Base-by-base conservation (phyloP, 2,329 filamentous ascomycete species). In the Beauveria scarabaeidicola region DNA sequence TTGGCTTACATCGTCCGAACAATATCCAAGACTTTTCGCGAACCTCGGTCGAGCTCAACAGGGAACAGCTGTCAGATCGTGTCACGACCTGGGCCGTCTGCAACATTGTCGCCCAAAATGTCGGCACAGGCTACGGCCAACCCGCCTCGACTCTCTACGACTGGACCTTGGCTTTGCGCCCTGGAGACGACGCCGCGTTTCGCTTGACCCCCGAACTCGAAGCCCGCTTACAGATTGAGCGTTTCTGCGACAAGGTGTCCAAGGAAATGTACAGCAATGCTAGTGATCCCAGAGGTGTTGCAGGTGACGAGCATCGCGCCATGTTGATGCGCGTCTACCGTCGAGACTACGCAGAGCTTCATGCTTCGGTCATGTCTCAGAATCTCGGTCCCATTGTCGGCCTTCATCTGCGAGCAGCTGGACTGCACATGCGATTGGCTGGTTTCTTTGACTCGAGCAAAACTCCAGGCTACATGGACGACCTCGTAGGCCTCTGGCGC, bases 21-120 rank as follows among this genome's bases (percentile, higher is more conserved):
- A 86, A 92, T 70, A 89, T 89, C 48, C 88, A 92, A 70, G 90
- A 93, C 70, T 94, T 93, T 70, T 91, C 88, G 1, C 78, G 89
- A 53, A 86, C 89, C 29, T 87, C 84, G 2, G 79, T 90, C 36
- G 86, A 91, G 64, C 77, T 93, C 43, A 88, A 89, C 66, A 87
- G 87, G 66, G 89, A 92, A 68, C 89, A 92, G 66, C 82, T 92
- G 61, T 83, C 88, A 64, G 89, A 94, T 68, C 81, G 90, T 41
- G 83, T 92, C 47, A 84, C 85, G 54, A 93, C 89, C 1, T 94
- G 89, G 89, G 89, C 89, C 1, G 87, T 90, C 4, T 91, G 89
- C 75, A 94, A 94, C 69, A 88, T 93, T 64, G 89, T 92, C 38
- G 86, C 89, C 23, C 89, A 93, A 67, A 86, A 85, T 59, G 84